Evolutionary conservation across 2,329 filamentous ascomycete species (phyloP).

Genomic region (Aureobasidium subglaciale): DNA sequence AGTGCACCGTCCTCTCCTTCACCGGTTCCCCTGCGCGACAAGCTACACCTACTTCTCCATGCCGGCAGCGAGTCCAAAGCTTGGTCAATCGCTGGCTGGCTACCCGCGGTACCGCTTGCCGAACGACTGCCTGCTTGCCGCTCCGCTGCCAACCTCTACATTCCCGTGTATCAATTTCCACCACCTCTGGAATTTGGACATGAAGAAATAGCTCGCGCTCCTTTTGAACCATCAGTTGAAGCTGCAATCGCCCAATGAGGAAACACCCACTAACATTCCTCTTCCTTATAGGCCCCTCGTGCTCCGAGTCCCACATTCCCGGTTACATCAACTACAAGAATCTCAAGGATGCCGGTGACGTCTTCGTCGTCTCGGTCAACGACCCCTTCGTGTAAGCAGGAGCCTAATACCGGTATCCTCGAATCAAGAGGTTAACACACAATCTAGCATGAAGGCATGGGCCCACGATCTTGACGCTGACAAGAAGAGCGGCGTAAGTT

Average conservation of each 20-base stretch:
- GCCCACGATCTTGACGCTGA: conserved; percentile 67
- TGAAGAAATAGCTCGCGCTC: not conserved
- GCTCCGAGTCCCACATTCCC: conserved; percentile 68
- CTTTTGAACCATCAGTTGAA: not conserved
- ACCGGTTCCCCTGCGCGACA: not conserved
- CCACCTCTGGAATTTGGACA: not conserved
- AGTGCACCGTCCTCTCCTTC: not conserved
- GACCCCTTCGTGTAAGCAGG: conserved; percentile 75
- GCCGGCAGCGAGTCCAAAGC: not conserved
- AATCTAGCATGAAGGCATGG: conserved; percentile 80
- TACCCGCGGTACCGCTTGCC: not conserved
- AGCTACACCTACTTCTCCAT: not conserved
- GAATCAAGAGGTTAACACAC: not conserved
- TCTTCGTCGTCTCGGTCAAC: conserved; percentile 89
- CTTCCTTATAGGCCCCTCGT: conserved; percentile 44
- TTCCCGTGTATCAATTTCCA: not conserved
- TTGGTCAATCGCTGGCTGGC: not conserved
- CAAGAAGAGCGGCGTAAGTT: conserved; percentile 52
- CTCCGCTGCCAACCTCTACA: too few species aligned
- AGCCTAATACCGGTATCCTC: not conserved
- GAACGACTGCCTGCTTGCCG: not conserved
- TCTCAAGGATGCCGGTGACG: conserved; percentile 70
- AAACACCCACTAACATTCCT: not conserved
- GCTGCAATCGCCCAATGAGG: not conserved
- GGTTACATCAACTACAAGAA: conserved; percentile 76